Percentiles rank a stretch among this genome's conserved stretches.
These are phyloP conservation scores for Ceratobasidium sp. DNA, from an alignment of 1,284 basidiomycete species.

Conservation along the genomic window DNA sequence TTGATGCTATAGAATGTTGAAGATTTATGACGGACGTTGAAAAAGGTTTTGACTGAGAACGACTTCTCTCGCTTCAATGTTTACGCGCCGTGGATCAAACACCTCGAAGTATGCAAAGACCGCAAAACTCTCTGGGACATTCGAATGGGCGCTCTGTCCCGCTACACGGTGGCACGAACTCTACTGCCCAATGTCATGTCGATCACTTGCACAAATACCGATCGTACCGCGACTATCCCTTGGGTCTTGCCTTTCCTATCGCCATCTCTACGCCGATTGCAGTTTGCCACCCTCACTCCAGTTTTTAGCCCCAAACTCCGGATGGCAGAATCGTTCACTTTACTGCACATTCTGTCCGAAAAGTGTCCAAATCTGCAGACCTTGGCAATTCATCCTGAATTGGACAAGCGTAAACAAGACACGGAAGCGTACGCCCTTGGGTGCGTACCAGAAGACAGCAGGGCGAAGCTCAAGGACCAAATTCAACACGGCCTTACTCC, in stretches of 20 bases:
- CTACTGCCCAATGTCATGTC: background rate
- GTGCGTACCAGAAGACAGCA: background rate
- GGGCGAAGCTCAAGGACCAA: background rate
- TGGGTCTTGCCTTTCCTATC: background rate
- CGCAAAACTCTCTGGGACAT: background rate
- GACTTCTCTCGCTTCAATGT: constrained; percentile 10
- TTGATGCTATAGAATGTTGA: background rate
- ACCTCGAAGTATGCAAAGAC: background rate
- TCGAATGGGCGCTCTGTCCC: background rate
- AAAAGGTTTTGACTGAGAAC: background rate
- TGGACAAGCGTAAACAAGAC: background rate
- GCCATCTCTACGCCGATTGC: background rate
- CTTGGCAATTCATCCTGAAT: background rate
- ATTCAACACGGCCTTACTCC: background rate
- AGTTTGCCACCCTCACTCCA: background rate
- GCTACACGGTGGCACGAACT: background rate
- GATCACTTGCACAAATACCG: background rate
- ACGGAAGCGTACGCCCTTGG: background rate
- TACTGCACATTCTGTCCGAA: background rate
- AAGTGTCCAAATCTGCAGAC: background rate
- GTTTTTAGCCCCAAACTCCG: background rate
- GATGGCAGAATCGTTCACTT: background rate
- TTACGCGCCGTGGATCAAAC: background rate
- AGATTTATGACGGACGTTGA: too few relatives aligned
- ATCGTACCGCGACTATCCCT: background rate